These are phyloP conservation scores for Coemansia sp. DNA, from an alignment of 192 early-diverging fungal species.

Conservation along the genomic window DNA sequence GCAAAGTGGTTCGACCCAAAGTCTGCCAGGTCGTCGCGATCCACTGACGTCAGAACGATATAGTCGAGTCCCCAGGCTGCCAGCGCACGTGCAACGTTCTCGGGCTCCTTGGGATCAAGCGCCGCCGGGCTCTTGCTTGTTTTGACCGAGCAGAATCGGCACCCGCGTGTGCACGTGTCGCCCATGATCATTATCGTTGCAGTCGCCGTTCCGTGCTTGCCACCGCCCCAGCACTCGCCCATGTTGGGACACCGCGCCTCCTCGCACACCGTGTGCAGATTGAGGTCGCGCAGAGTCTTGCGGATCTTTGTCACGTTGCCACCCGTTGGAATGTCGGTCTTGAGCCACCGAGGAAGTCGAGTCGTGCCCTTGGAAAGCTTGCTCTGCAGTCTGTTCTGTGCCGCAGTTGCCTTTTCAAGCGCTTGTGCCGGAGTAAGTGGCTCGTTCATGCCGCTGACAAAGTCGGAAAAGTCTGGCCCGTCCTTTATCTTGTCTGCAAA, in stretches of 20 bases:
- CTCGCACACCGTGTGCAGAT: constrained; percentile 95
- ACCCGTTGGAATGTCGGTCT: constrained; percentile 87
- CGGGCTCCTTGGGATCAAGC: constrained; percentile 86
- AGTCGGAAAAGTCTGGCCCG: constrained; percentile 56
- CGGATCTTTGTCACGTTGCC: constrained; percentile 78
- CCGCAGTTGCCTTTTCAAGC: constrained; percentile 22
- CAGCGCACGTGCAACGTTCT: constrained; percentile 90
- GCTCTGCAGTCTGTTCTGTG: constrained; percentile 1
- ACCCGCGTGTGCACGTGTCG: constrained; percentile 94
- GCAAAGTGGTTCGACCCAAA: constrained; percentile 94
- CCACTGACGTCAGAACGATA: constrained; percentile 95
- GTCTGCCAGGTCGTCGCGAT: constrained; percentile 92
- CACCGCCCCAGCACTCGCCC: constrained; percentile 98
- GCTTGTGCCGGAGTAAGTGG: constrained; percentile 30
- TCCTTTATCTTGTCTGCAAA: constrained; percentile 49
- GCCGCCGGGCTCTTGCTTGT: constrained; percentile 81
- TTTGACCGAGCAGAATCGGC: constrained; percentile 97
- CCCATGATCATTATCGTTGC: constrained; percentile 99
- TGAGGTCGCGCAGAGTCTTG: constrained; percentile 89
- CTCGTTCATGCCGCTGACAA: constrained; percentile 32
- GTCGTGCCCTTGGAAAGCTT: constrained; percentile 7
- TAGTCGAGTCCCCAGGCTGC: constrained; percentile 95
- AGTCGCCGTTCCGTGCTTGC: constrained; percentile 92
- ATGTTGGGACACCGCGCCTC: constrained; percentile 98
- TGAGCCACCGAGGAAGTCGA: constrained; percentile 88